Conservation (phyloP, 1,284 basidiomycete genomes). For the Pisolithus thermaeus region DNA sequence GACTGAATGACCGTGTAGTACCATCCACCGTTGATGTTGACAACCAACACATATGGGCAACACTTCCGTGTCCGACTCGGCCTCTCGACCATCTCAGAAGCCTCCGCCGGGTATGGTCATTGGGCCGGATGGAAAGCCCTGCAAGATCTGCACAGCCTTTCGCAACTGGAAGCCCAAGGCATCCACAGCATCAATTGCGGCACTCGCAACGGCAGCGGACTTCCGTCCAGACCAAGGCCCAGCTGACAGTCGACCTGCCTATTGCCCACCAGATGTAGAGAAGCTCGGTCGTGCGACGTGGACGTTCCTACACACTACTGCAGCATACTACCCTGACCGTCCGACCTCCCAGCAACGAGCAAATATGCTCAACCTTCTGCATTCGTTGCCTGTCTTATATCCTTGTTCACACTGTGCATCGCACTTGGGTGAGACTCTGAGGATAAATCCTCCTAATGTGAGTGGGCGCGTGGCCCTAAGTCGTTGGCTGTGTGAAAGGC, state of each 20-base stretch:
- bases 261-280: slow-evolving; percentile 87
- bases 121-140: slow-evolving; percentile 89
- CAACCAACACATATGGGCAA: not conserved
- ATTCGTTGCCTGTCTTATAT: slow-evolving; percentile 75
- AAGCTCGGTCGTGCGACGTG: slow-evolving; percentile 86
- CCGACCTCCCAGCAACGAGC: slow-evolving; percentile 68
- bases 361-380: slow-evolving; percentile 77
- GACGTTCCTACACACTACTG: slow-evolving; percentile 93
- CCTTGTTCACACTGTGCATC: slow-evolving; percentile 82
- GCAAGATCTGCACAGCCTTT: slow-evolving; percentile 85
- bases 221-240: slow-evolving; percentile 14
- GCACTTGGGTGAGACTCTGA: slow-evolving; percentile 71
- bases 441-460: slow-evolving; percentile 67
- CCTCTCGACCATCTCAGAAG: slow-evolving; percentile 1
- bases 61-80: too few species aligned
- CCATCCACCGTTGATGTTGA: not conserved
- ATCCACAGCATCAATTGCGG: slow-evolving; percentile 25
- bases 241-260: slow-evolving; percentile 42
- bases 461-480: slow-evolving; percentile 63
- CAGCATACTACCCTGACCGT: slow-evolving; percentile 85
- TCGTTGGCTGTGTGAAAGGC: slow-evolving; percentile 83
- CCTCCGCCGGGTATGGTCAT: slow-evolving; percentile 76
- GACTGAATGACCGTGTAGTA: not conserved
- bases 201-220: slow-evolving; percentile 34
- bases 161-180: slow-evolving; percentile 58